phyloP scores from a whole-genome alignment of 768 basidiomycete species.

The Hericium coralloides region DNA sequence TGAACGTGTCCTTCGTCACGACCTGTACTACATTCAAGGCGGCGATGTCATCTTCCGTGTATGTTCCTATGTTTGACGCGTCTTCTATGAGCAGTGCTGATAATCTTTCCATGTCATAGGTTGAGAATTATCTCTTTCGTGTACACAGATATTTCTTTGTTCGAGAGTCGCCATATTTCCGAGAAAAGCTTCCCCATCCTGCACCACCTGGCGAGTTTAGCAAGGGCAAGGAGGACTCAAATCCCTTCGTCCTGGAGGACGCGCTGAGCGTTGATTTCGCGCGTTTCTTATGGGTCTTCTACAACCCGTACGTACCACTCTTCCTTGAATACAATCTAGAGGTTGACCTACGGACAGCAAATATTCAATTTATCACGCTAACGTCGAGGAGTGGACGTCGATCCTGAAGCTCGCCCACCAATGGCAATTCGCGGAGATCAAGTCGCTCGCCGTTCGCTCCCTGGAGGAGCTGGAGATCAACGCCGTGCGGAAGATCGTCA shows the following conservation, averaged over 20 bases:
- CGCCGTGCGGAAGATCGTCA: conserved; percentile 42
- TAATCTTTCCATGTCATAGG: conserved; percentile 24
- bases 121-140: conserved; percentile 45
- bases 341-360: conserved; percentile 24
- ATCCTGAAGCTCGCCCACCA: conserved; percentile 44
- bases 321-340: conserved; percentile 20
- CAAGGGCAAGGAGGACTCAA: conserved; percentile 20
- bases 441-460: conserved; percentile 42
- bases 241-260: conserved; percentile 21
- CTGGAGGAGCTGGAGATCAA: conserved; percentile 35
- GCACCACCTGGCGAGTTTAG: conserved; percentile 15
- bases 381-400: conserved; percentile 39
- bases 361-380: conserved; percentile 47
- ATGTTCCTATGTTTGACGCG: conserved; percentile 4
- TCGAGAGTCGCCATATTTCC: conserved; percentile 47
- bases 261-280: conserved; percentile 18
- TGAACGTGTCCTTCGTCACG: conserved; percentile 20
- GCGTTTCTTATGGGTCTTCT: conserved; percentile 23
- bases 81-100: not conserved
- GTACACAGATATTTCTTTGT: conserved; percentile 57
- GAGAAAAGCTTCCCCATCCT: conserved; percentile 12
- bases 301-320: conserved; percentile 21
- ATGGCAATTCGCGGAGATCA: conserved; percentile 50
- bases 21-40: conserved; percentile 41
- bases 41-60: conserved; percentile 38